These are phyloP conservation scores for Sinapis alba DNA, from an alignment of 441 rosid species.

Conservation along the genomic window DNA sequence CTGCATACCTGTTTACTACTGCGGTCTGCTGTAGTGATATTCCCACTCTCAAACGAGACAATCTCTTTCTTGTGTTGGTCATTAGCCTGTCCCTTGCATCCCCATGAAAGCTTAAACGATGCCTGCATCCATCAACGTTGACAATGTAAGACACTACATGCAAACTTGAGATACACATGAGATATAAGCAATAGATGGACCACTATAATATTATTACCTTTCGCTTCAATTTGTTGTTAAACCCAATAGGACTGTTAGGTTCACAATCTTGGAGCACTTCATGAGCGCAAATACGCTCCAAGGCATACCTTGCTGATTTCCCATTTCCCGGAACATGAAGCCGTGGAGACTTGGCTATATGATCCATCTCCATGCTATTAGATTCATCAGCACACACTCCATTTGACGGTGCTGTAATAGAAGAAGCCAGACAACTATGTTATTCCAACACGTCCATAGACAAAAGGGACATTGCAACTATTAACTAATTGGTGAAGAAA, in stretches of 20 bases:
- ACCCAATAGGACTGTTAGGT: not conserved
- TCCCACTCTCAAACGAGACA: conserved; percentile 94
- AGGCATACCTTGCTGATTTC: not conserved
- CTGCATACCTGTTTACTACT: conserved; percentile 81
- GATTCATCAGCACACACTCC: conserved; percentile 40
- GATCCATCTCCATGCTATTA: conserved; percentile 40
- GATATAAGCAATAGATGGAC: not conserved
- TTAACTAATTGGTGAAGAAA: not conserved
- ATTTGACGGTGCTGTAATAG: conserved; percentile 22
- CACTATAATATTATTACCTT: not conserved
- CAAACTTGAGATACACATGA: not conserved
- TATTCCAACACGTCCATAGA: not conserved
- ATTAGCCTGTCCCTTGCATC: conserved; percentile 76
- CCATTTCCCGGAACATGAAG: not conserved
- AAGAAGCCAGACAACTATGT: conserved; percentile 15
- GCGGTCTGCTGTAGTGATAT: conserved; percentile 90
- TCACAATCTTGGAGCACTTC: not conserved
- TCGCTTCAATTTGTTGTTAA: not conserved
- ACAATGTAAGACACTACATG: not conserved
- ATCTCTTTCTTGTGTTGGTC: conserved; percentile 94
- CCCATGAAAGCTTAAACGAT: conserved; percentile 95
- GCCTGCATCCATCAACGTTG: conserved; percentile 56
- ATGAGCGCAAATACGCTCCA: not conserved
- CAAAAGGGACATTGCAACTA: not conserved
- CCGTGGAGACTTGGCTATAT: conserved; percentile 6